These are phyloP conservation scores for Solanum rostratum DNA, from an alignment of 257 asterid genomes.

Conservation along the genomic window DNA sequence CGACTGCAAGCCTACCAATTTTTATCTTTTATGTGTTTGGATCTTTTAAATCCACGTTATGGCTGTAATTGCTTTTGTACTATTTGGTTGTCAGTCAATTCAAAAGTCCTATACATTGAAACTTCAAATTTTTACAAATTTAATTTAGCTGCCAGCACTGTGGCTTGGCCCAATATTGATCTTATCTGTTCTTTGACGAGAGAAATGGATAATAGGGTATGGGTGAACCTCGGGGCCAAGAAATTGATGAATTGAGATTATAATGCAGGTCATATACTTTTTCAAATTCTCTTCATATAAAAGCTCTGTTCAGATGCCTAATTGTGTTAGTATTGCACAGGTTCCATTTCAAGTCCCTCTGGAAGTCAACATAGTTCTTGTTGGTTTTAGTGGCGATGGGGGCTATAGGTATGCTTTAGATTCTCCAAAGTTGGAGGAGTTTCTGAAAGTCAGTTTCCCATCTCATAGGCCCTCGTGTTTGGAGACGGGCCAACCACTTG, in stretches of 20 bases:
- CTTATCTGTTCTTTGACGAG: background rate
- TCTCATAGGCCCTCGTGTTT: slow-evolving; percentile 88
- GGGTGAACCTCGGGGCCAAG: background rate
- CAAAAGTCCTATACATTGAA: background rate
- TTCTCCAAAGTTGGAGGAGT: slow-evolving; percentile 80
- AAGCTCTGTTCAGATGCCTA: background rate
- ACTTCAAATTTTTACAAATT: background rate
- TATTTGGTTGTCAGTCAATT: background rate
- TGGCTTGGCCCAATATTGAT: background rate
- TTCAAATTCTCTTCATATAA: background rate
- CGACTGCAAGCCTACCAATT: background rate
- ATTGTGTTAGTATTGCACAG: slow-evolving; percentile 29
- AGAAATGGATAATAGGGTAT: background rate
- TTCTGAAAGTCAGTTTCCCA: slow-evolving; percentile 75
- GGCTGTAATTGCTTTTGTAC: background rate
- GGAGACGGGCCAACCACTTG: slow-evolving; percentile 96
- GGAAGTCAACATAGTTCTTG: slow-evolving; percentile 87
- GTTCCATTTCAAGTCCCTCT: slow-evolving; percentile 99
- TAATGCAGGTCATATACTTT: background rate
- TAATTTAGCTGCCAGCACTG: background rate
- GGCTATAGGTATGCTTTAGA: slow-evolving; percentile 78
- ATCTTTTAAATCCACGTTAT: background rate
- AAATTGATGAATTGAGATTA: background rate
- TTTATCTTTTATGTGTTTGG: background rate
- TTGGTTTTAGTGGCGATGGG: slow-evolving; percentile 89